These are phyloP conservation scores for Thelonectria rubi DNA, from an alignment of 2,329 filamentous ascomycete genomes.

Conservation along the genomic window DNA sequence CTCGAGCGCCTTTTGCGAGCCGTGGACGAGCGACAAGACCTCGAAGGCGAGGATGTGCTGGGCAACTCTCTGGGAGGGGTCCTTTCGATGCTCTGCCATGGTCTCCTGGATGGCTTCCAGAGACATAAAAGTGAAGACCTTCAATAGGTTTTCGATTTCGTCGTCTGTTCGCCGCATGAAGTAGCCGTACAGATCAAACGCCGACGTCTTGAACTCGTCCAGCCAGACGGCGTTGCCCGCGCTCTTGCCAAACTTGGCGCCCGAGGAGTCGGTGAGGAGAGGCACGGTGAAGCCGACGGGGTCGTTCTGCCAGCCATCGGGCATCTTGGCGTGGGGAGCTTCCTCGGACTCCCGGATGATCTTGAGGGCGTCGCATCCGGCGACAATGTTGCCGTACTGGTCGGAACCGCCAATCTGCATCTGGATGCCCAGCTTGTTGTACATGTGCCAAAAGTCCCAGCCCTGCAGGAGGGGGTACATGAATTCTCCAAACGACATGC, in stretches of 20 bases:
- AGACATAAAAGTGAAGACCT: slow-evolving; percentile 90
- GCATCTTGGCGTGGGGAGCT: slow-evolving; percentile 52
- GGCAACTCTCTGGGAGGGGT: slow-evolving; percentile 77
- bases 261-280: slow-evolving; percentile 83
- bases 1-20: slow-evolving; percentile 67
- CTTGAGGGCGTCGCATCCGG: slow-evolving; percentile 87
- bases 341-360: slow-evolving; percentile 70
- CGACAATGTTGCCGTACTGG: slow-evolving; percentile 95
- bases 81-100: slow-evolving; percentile 72
- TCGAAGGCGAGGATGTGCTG: slow-evolving; percentile 87
- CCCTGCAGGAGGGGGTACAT: slow-evolving; percentile 92
- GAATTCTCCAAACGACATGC: slow-evolving; percentile 95
- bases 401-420: slow-evolving; percentile 95
- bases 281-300: slow-evolving; percentile 92
- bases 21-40: slow-evolving; percentile 82
- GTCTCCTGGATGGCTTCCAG: slow-evolving; percentile 70
- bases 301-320: slow-evolving; percentile 56
- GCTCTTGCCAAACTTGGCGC: slow-evolving; percentile 93
- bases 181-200: slow-evolving; percentile 91
- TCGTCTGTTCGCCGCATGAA: slow-evolving; percentile 84
- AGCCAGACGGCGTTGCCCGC: slow-evolving; percentile 96
- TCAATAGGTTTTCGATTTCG: slow-evolving; percentile 83
- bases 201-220: slow-evolving; percentile 79
- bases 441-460: slow-evolving; percentile 96
- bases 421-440: slow-evolving; percentile 70